Evolutionary conservation across 108 stramenopile species (phyloP).

Genomic region (Nitzschia palea): DNA sequence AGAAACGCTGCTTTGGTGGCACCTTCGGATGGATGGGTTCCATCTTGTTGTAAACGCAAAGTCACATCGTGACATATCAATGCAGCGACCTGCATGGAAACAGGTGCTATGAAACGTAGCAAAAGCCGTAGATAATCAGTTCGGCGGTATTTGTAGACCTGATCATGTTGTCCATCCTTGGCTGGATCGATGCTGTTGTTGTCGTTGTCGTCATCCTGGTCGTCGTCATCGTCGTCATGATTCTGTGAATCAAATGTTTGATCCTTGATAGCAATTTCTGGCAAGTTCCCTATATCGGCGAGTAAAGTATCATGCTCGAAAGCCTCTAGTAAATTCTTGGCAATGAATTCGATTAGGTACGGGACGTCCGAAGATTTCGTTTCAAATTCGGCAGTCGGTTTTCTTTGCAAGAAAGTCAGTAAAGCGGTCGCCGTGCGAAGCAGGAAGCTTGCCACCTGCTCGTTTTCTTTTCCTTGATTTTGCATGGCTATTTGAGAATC

Average conservation of each 20-base stretch:
- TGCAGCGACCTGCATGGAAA: constrained; percentile 75
- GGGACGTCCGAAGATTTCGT: too few relatives aligned
- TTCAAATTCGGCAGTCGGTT: too few relatives aligned
- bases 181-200: too few relatives aligned
- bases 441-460: too few relatives aligned
- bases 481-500: too few relatives aligned
- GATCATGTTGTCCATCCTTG: neutral
- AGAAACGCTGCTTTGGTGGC: constrained; percentile 20
- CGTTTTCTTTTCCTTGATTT: too few relatives aligned
- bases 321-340: constrained; percentile 14
- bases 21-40: too few relatives aligned
- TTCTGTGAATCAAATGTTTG: neutral
- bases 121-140: constrained; percentile 70
- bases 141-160: constrained; percentile 29
- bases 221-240: neutral
- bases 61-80: constrained; percentile 35
- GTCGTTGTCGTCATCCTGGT: constrained; percentile 12
- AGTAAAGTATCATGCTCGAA: neutral
- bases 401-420: too few relatives aligned
- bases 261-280: neutral
- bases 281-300: constrained; percentile 3
- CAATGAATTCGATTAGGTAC: constrained; percentile 9
- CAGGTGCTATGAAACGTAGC: constrained; percentile 63
- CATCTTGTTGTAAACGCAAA: too few relatives aligned
- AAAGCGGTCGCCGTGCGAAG: too few relatives aligned